Evolutionary conservation across 495 filamentous ascomycete genomes (phyloP).

Genomic region (Penicillium flavigenum): DNA sequence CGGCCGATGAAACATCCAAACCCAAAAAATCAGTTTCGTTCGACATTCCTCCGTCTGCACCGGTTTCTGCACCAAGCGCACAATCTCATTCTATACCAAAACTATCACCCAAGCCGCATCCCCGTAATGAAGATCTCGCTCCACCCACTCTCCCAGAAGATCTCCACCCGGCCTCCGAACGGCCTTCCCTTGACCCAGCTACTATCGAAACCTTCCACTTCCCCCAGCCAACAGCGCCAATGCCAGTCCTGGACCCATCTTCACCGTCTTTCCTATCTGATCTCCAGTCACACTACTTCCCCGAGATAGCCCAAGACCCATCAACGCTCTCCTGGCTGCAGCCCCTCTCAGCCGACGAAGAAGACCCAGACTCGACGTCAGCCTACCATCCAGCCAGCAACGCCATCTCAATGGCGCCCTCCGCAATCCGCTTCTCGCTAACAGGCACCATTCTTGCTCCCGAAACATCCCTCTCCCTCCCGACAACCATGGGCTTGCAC

Average conservation of each 20-base stretch:
- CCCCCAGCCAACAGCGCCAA: constrained; percentile 37
- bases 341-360: constrained; percentile 59
- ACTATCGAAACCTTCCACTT: constrained; percentile 62
- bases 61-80: neutral
- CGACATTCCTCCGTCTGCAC: constrained; percentile 20
- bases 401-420: constrained; percentile 63
- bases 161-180: constrained; percentile 44
- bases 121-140: constrained; percentile 38
- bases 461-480: constrained; percentile 64
- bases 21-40: constrained; percentile 37
- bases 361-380: constrained; percentile 50
- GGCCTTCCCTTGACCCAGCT: constrained; percentile 42
- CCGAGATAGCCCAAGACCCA: constrained; percentile 77
- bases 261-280: constrained; percentile 78
- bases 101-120: constrained; percentile 9
- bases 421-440: constrained; percentile 86
- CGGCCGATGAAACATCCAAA: constrained; percentile 11
- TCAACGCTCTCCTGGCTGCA: constrained; percentile 88
- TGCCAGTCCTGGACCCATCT: constrained; percentile 75
- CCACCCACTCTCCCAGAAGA: constrained; percentile 36
- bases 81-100: constrained; percentile 6
- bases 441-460: constrained; percentile 75
- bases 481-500: constrained; percentile 76
- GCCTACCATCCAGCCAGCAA: constrained; percentile 76
- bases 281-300: constrained; percentile 91